These are phyloP conservation scores for Lentithecium fluviatile DNA, from an alignment of 495 filamentous ascomycete species.

Conservation along the genomic window DNA sequence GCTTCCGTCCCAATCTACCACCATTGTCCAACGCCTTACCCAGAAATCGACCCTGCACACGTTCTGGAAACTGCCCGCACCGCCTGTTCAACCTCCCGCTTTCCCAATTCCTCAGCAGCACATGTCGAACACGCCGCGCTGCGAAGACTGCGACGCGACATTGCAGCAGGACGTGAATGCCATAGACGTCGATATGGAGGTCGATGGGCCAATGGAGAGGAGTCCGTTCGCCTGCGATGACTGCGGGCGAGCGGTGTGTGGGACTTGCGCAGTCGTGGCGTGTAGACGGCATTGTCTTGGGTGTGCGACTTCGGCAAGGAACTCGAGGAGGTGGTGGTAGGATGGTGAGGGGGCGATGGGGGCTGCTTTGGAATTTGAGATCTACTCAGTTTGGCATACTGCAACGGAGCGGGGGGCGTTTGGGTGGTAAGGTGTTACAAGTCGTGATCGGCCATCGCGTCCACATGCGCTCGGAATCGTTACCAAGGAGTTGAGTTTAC, in stretches of 20 bases:
- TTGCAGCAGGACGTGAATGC: conserved; percentile 5
- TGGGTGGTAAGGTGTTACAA: too few relatives aligned
- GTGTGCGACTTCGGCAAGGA: conserved; percentile 25
- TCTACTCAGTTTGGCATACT: background rate
- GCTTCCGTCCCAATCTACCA: background rate
- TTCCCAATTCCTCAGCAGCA: background rate
- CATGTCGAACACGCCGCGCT: conserved; percentile 18
- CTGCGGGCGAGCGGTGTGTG: conserved; percentile 31
- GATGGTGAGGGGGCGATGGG: background rate
- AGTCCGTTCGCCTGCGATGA: conserved; percentile 21
- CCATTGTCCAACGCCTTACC: background rate
- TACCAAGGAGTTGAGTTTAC: too few relatives aligned
- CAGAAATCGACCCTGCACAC: conserved; percentile 43
- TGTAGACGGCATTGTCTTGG: conserved; percentile 26
- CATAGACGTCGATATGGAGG: conserved; percentile 33
- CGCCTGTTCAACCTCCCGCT: conserved; percentile 11
- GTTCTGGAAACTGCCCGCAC: conserved; percentile 41
- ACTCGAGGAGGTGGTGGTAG: conserved; percentile 20
- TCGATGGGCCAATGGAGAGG: conserved; percentile 23
- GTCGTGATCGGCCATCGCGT: too few relatives aligned
- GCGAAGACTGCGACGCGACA: conserved; percentile 42
- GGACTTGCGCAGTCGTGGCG: conserved; percentile 32
- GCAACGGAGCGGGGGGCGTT: too few relatives aligned
- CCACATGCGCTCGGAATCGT: too few relatives aligned
- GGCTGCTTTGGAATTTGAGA: background rate